Evolutionary conservation across 2,329 filamentous ascomycete species (phyloP).

Genomic region (Paraphaeosphaeria minitans): DNA sequence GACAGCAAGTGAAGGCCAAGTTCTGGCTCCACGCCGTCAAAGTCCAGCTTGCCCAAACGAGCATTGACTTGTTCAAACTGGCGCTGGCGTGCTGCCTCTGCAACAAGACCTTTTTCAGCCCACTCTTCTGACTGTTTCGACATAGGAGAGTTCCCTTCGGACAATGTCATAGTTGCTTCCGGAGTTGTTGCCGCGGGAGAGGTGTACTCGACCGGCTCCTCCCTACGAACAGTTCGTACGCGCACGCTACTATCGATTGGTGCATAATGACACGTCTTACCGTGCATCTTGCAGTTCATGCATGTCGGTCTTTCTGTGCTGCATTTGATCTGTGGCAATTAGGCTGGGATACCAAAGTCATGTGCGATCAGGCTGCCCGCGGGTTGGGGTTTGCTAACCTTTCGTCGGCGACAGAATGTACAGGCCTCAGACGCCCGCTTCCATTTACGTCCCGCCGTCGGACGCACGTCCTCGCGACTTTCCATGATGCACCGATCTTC

Average conservation of each 20-base stretch:
- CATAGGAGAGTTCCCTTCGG: slow-evolving; percentile 46
- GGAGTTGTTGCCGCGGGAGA: slow-evolving; percentile 23
- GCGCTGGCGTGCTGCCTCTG: slow-evolving; percentile 55
- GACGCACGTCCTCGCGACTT: slow-evolving; percentile 12
- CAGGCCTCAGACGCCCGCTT: slow-evolving; percentile 42
- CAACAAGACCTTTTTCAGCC: slow-evolving; percentile 54
- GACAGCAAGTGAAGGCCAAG: slow-evolving; percentile 58
- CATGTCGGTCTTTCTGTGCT: slow-evolving; percentile 54
- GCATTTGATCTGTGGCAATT: slow-evolving; percentile 53
- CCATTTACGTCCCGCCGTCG: slow-evolving; percentile 21
- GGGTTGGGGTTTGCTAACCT: slow-evolving; percentile 29
- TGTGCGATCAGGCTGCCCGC: background rate
- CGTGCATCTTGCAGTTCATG: slow-evolving; percentile 54
- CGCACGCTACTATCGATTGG: slow-evolving; percentile 37
- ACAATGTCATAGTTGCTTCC: slow-evolving; percentile 45
- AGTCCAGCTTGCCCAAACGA: slow-evolving; percentile 55
- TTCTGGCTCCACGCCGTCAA: slow-evolving; percentile 60
- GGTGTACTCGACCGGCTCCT: slow-evolving; percentile 12
- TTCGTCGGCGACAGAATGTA: slow-evolving; percentile 47
- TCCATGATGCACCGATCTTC: background rate
- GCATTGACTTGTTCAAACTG: slow-evolving; percentile 59
- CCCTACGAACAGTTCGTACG: slow-evolving; percentile 17
- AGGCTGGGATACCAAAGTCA: slow-evolving; percentile 11
- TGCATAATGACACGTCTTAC: slow-evolving; percentile 52
- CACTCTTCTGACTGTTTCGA: slow-evolving; percentile 43